These are phyloP conservation scores for Gossypium aridum DNA, from an alignment of 441 rosid species.

Conservation along the genomic window DNA sequence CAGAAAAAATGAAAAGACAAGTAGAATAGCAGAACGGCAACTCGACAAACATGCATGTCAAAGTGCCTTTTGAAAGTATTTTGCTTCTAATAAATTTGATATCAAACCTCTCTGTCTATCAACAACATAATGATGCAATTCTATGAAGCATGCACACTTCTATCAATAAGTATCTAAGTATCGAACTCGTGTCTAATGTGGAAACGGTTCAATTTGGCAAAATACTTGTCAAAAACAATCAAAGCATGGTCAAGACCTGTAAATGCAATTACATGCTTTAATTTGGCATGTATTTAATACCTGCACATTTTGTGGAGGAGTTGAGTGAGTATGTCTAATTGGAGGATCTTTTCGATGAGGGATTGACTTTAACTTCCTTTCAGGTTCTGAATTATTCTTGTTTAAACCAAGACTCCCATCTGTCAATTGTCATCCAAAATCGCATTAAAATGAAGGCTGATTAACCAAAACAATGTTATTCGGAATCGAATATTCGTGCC, in stretches of 20 bases:
- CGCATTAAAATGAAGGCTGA: slow-evolving; percentile 2
- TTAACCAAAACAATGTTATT: slow-evolving; percentile 6
- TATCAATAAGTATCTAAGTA: too few relatives aligned
- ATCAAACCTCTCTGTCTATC: background rate
- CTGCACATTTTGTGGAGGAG: slow-evolving; percentile 32
- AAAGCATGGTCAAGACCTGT: too few relatives aligned
- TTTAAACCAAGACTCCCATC: slow-evolving; percentile 80
- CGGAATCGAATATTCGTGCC: background rate
- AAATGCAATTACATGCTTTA: background rate
- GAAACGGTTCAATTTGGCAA: too few relatives aligned
- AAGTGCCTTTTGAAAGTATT: too few relatives aligned
- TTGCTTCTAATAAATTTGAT: background rate
- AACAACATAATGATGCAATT: slow-evolving; percentile 16
- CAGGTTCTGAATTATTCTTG: slow-evolving; percentile 64
- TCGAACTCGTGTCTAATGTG: too few relatives aligned
- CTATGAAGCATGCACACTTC: background rate
- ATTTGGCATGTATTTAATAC: background rate
- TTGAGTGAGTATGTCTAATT: slow-evolving; percentile 38
- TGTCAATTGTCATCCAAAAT: slow-evolving; percentile 13
- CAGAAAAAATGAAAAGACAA: background rate
- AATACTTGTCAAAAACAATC: too few relatives aligned
- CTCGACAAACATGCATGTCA: too few relatives aligned
- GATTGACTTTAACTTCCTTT: slow-evolving; percentile 47
- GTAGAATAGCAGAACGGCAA: background rate
- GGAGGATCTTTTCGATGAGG: slow-evolving; percentile 49